Evolutionary conservation across 768 basidiomycete genomes (phyloP).

Genomic region (Tulasnella sp.): DNA sequence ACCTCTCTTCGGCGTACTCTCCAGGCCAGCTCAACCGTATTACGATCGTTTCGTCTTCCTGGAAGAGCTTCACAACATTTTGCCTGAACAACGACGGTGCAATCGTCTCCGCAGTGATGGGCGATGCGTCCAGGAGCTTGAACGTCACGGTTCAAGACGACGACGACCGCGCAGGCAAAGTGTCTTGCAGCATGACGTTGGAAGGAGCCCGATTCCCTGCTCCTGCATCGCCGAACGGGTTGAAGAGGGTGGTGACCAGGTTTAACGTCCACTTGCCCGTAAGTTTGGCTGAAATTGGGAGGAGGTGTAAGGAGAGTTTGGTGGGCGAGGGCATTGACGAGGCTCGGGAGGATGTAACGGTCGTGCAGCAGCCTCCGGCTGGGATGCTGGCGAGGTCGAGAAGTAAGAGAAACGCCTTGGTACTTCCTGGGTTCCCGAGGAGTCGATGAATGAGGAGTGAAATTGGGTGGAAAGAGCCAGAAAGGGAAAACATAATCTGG

Average conservation of each 20-base stretch:
- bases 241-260: conserved; percentile 5
- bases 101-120: neutral
- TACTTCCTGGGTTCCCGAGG: neutral
- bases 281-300: neutral
- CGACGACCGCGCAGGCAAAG: neutral
- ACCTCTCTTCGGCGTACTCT: neutral
- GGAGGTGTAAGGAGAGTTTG: neutral
- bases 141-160: neutral
- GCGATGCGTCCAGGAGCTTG: neutral
- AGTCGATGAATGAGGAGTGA: neutral
- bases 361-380: neutral
- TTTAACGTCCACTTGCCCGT: conserved; percentile 1
- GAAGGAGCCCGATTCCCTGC: neutral
- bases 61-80: neutral
- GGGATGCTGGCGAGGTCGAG: neutral
- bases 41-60: conserved; percentile 6
- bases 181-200: neutral
- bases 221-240: neutral
- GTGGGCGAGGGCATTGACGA: neutral
- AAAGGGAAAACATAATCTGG: neutral
- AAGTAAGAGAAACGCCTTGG: neutral
- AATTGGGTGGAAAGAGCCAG: neutral
- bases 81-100: neutral
- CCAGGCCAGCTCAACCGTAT: conserved; percentile 6
- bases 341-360: neutral